A percentile compares a stretch with the other conserved stretches of the same genome.
Conservation (phyloP, 148 eudicot genomes). For the Suaeda aralocaspica region DNA sequence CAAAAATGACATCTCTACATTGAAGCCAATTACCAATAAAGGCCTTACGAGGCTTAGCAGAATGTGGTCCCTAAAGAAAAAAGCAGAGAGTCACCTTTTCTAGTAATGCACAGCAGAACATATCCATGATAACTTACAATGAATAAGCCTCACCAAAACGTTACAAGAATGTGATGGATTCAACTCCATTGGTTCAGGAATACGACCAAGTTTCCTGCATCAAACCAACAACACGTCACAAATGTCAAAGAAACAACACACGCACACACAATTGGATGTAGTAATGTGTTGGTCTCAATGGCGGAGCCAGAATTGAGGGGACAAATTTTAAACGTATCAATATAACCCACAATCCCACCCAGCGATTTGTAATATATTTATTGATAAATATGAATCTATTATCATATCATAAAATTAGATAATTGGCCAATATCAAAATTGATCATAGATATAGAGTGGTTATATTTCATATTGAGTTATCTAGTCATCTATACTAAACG, state of each 20-base stretch:
- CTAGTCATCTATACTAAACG: no score
- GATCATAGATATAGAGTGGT: no score
- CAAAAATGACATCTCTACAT: constrained; percentile 59
- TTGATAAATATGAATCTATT: no score
- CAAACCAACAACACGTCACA: constrained; percentile 19
- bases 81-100: background rate
- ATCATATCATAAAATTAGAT: no score
- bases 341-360: no score
- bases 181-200: constrained; percentile 44
- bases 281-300: no score
- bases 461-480: no score
- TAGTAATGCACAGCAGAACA: background rate
- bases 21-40: constrained; percentile 92
- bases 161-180: constrained; percentile 28
- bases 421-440: no score
- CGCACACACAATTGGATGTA: background rate
- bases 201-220: constrained; percentile 49
- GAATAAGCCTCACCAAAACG: constrained; percentile 42
- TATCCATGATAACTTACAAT: background rate
- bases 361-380: no score
- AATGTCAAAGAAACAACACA: background rate
- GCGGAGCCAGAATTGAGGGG: no score
- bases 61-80: constrained; percentile 36
- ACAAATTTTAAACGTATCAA: no score
- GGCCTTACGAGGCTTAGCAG: constrained; percentile 38